Evolutionary conservation across 2,329 filamentous ascomycete genomes (phyloP), one percentile per base, ranked within the genome.

Genomic region (Bretziella fagacearum): DNA sequence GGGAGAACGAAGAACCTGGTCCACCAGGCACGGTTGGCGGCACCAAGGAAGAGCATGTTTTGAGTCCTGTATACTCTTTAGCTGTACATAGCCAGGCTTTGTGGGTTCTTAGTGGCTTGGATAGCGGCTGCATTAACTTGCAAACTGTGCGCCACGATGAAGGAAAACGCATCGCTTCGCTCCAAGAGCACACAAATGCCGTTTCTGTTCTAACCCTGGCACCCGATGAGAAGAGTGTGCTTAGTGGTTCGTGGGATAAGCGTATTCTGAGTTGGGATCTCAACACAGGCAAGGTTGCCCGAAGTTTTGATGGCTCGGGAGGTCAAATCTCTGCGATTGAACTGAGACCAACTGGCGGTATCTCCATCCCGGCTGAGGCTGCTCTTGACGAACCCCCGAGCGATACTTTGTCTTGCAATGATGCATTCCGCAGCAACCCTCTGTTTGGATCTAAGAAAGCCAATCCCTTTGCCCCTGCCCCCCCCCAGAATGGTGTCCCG

Each of bases 171-270:
- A 93, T 98, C 47, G 73, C 78, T 6, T 81, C 79, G 27, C 67
- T 98, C 18, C 79, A 81, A 52, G 77, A 81, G 54, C 91, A 98
- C 59, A 85, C 79, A 1, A 94, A 87, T 40, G 89, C 91, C 0
- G 91, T 98, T 15, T 94, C 86, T 17, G 84, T 93, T 4, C 64
- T 98, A 50, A 79, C 75, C 7, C 65, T 98, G 10, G 77, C 84
- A 0, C 76, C 81, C 4, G 87, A 96, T 54, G 91, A 98, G 64
- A 79, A 73, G 56, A 87, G 81, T 32, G 74, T 96, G 3, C 63
- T 98, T 6, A 95, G 86, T 27, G 91, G 91, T 3, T 89, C 86
- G 59, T 98, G 91, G 91, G 91, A 98, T 62, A 96, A 94, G 64
- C 82, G 75, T 15, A 79, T 96, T 1, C 74, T 86, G 46, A 87